Evolutionary conservation across 169 alveolate species (phyloP).

Genomic region (Plasmodium vinckei): DNA sequence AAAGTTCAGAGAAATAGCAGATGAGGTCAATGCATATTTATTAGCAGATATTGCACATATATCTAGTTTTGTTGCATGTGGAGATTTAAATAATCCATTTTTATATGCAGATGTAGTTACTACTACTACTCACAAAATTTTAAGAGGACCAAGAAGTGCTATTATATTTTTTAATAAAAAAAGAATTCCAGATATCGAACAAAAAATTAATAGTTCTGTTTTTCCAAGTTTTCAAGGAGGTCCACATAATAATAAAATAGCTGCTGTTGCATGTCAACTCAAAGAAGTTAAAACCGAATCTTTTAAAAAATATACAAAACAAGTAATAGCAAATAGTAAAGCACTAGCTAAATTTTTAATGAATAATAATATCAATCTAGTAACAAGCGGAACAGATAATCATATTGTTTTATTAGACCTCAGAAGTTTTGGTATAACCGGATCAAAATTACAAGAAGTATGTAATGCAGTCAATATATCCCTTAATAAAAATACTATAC

Average conservation of each 20-base stretch:
- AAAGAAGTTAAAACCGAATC: slow-evolving; percentile 81
- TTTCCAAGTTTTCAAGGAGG: slow-evolving; percentile 98
- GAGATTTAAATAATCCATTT: slow-evolving; percentile 92
- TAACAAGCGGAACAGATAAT: slow-evolving; percentile 95
- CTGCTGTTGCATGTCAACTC: slow-evolving; percentile 91
- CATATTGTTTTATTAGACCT: slow-evolving; percentile 92
- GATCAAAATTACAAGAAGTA: slow-evolving; percentile 87
- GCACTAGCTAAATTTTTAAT: slow-evolving; percentile 88
- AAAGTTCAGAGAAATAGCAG: slow-evolving; percentile 93
- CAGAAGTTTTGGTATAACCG: slow-evolving; percentile 90
- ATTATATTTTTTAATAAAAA: slow-evolving; percentile 93
- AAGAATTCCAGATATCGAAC: slow-evolving; percentile 87
- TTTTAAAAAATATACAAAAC: slow-evolving; percentile 85
- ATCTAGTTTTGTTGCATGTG: slow-evolving; percentile 96
- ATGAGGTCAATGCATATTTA: slow-evolving; percentile 95
- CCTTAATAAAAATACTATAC: slow-evolving; percentile 91
- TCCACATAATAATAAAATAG: slow-evolving; percentile 93
- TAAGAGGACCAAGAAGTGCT: slow-evolving; percentile 98
- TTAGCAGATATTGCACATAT: slow-evolving; percentile 98
- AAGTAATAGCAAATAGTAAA: slow-evolving; percentile 84
- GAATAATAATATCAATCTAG: slow-evolving; percentile 81
- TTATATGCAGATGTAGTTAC: slow-evolving; percentile 96
- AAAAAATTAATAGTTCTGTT: slow-evolving; percentile 94
- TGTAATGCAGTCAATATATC: slow-evolving; percentile 90
- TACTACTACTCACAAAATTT: slow-evolving; percentile 97